Percentiles rank a stretch among this genome's conserved stretches.
Evolutionary conservation across 371 early-diverging fungal genomes (phyloP).

Genomic region (Mucor sp.): DNA sequence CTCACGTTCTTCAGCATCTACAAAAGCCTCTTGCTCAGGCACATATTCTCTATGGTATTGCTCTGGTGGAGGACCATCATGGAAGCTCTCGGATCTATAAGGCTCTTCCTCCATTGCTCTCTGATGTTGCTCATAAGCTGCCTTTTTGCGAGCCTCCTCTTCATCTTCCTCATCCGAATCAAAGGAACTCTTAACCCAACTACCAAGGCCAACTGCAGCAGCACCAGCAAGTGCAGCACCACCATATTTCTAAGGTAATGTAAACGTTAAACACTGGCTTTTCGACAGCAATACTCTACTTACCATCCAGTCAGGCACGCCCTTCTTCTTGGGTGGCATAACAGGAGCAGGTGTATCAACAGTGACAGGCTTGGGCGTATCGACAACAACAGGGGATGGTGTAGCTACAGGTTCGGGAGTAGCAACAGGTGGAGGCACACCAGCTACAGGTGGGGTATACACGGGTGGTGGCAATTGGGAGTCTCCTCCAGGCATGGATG

Average conservation of each 20-base stretch:
- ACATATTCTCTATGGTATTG: background rate
- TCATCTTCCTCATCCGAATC: constrained; percentile 32
- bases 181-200: constrained; percentile 32
- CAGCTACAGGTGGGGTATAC: constrained; percentile 13
- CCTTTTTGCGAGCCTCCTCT: background rate
- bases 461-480: background rate
- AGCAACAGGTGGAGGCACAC: background rate
- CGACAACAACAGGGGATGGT: background rate
- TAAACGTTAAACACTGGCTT: background rate
- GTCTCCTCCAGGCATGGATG: constrained; percentile 1
- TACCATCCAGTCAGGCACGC: constrained; percentile 47
- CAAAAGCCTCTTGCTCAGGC: background rate
- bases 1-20: background rate
- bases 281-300: background rate
- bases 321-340: constrained; percentile 20
- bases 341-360: constrained; percentile 5
- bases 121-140: background rate
- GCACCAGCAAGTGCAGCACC: constrained; percentile 45
- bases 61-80: background rate
- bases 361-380: constrained; percentile 4
- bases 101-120: constrained; percentile 3
- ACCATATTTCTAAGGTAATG: constrained; percentile 39
- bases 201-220: constrained; percentile 41
- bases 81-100: background rate
- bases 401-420: background rate